Conservation (phyloP, 1,139 yeast genomes). For the Candida dubliniensis region DNA sequence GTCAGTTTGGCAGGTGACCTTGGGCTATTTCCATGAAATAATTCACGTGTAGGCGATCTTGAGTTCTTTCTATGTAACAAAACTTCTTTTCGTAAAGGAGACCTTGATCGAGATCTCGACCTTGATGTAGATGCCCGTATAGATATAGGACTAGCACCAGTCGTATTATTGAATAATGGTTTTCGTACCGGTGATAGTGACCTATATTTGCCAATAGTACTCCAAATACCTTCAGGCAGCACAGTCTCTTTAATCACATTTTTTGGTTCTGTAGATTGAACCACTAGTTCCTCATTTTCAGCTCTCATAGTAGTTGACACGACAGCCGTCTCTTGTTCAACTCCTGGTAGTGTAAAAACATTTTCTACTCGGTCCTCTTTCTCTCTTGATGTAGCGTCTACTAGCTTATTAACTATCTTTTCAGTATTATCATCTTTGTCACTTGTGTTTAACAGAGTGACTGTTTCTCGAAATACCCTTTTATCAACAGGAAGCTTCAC, state of each 20-base stretch:
- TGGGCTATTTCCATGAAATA: neutral
- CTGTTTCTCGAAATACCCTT: neutral
- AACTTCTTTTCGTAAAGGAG: constrained; percentile 1
- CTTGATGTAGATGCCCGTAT: neutral
- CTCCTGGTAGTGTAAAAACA: no score
- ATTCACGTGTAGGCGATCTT: constrained; percentile 2
- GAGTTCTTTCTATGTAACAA: neutral
- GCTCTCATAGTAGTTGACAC: no score
- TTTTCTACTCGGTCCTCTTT: no score
- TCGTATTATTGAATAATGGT: neutral
- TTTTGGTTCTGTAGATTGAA: neutral
- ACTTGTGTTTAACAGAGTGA: no score
- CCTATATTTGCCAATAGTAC: constrained; percentile 8
- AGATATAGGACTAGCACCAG: neutral
- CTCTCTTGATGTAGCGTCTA: no score
- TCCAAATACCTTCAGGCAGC: constrained; percentile 8
- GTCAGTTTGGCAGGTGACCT: neutral
- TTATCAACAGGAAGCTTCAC: constrained; percentile 10
- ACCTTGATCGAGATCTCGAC: constrained; percentile 2
- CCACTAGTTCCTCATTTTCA: no score
- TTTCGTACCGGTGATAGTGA: constrained; percentile 11
- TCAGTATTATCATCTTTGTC: no score
- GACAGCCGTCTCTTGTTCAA: no score
- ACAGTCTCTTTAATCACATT: constrained; percentile 1
- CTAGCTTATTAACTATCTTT: no score